Percentiles rank a stretch among this genome's conserved stretches.
Conservation (phyloP, 352 stramenopile genomes). For the Chloridella minuta region DNA sequence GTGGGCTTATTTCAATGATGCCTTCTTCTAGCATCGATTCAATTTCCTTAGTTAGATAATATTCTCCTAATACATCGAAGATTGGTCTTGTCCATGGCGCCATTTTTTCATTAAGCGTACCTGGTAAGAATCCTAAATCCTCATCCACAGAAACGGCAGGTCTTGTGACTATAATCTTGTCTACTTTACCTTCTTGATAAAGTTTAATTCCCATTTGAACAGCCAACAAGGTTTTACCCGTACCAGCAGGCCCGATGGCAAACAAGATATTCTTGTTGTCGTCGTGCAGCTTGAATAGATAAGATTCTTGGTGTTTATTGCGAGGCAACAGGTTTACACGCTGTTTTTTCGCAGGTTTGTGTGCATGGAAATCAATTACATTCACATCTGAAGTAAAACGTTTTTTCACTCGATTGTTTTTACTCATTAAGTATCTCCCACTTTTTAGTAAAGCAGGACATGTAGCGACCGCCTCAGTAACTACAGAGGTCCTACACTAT, state of each 20-base stretch:
- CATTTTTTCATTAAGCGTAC: constrained; percentile 6
- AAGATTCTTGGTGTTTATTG: no score
- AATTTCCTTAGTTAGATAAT: neutral
- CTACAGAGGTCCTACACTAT: no score
- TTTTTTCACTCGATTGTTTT: no score
- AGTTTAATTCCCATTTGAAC: neutral
- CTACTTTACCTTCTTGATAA: neutral
- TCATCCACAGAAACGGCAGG: neutral
- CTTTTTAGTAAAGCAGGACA: no score
- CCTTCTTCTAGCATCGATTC: neutral
- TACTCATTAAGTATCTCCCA: no score
- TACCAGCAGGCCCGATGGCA: neutral
- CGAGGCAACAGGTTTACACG: no score
- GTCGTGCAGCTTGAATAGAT: no score
- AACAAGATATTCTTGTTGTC: no score
- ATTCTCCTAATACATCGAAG: neutral
- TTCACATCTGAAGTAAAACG: no score
- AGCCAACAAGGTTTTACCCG: constrained; percentile 2
- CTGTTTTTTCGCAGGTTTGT: no score
- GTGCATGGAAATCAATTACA: no score
- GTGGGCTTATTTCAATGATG: constrained; percentile 3
- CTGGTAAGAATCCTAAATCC: constrained; percentile 3
- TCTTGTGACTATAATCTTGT: constrained; percentile 11
- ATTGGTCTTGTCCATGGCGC: neutral
- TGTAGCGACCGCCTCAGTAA: no score